Conservation (phyloP, 805 yeast species). For the Kluyveromyces wickerhamii region DNA sequence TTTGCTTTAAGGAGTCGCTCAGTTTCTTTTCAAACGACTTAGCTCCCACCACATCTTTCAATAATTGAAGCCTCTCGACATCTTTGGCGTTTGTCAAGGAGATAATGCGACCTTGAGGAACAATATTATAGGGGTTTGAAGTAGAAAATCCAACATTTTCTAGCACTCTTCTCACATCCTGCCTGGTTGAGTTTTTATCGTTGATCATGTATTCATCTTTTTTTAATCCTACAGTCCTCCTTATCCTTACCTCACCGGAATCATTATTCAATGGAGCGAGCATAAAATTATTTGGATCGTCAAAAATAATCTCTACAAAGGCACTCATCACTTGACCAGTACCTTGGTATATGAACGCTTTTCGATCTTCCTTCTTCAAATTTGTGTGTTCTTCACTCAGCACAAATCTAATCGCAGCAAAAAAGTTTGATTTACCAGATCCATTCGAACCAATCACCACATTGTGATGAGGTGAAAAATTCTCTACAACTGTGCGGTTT, state of each 20-base stretch:
- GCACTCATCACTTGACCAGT: slow-evolving; percentile 88
- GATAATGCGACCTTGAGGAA: slow-evolving; percentile 92
- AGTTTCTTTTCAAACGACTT: slow-evolving; percentile 78
- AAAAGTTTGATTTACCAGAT: slow-evolving; percentile 94
- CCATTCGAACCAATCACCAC: slow-evolving; percentile 91
- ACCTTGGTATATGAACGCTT: slow-evolving; percentile 83
- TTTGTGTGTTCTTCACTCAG: slow-evolving; percentile 83
- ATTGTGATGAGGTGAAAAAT: slow-evolving; percentile 73
- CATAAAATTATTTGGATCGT: slow-evolving; percentile 68
- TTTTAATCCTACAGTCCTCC: slow-evolving; percentile 89
- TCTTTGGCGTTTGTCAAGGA: slow-evolving; percentile 85
- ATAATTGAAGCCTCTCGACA: slow-evolving; percentile 61
- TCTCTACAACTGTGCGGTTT: slow-evolving; percentile 68
- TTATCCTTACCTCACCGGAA: slow-evolving; percentile 42
- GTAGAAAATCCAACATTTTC: slow-evolving; percentile 91
- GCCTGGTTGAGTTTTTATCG: slow-evolving; percentile 66
- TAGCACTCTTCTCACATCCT: slow-evolving; percentile 71
- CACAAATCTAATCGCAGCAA: slow-evolving; percentile 90
- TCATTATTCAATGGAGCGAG: slow-evolving; percentile 39
- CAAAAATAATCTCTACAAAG: slow-evolving; percentile 82
- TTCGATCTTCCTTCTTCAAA: slow-evolving; percentile 77
- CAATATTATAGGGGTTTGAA: slow-evolving; percentile 89
- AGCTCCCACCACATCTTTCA: slow-evolving; percentile 95
- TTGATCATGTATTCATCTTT: slow-evolving; percentile 87
- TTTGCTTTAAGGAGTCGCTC: slow-evolving; percentile 70